A percentile compares a stretch with the other conserved stretches of the same genome.
Conservation (phyloP, 176 grass and related monocot species). For the Cenchrus purpureus region DNA sequence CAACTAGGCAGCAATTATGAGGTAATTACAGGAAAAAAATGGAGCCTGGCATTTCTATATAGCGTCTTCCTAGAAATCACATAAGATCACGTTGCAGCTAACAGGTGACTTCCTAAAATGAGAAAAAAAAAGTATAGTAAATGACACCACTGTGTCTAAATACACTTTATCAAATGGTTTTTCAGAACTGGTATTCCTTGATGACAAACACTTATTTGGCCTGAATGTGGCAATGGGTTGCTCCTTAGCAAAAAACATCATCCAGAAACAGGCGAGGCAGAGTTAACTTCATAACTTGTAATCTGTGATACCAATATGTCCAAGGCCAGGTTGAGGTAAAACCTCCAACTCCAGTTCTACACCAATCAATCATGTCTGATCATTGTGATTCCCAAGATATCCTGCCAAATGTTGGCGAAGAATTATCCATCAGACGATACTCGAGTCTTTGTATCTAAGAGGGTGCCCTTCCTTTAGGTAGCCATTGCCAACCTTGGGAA, state of each 20-base stretch:
- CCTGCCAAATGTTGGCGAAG: background rate
- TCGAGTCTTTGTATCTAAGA: constrained; percentile 61
- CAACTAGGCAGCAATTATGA: constrained; percentile 35
- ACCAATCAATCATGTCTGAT: constrained; percentile 34
- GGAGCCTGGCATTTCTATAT: constrained; percentile 37
- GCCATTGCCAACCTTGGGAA: constrained; percentile 48
- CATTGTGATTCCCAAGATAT: constrained; percentile 28
- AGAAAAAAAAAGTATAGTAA: background rate
- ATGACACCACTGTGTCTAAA: constrained; percentile 33
- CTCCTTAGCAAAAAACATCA: constrained; percentile 19
- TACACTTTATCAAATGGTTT: constrained; percentile 23
- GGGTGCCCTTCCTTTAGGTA: constrained; percentile 44
- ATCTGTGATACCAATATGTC: constrained; percentile 4
- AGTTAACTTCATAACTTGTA: constrained; percentile 19
- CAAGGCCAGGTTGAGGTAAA: constrained; percentile 16
- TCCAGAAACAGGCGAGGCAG: constrained; percentile 17
- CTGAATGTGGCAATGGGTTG: background rate
- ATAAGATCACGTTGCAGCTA: constrained; percentile 32
- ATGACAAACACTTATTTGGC: constrained; percentile 26
- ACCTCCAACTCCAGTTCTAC: constrained; percentile 32
- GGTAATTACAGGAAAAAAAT: constrained; percentile 54
- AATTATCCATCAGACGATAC: constrained; percentile 35
- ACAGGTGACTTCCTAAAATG: constrained; percentile 30
- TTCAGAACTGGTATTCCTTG: constrained; percentile 14
- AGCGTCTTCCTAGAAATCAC: constrained; percentile 41